Evolutionary conservation across 202 grass and related monocot genomes (phyloP).

Genomic region (Eragrostis tef): DNA sequence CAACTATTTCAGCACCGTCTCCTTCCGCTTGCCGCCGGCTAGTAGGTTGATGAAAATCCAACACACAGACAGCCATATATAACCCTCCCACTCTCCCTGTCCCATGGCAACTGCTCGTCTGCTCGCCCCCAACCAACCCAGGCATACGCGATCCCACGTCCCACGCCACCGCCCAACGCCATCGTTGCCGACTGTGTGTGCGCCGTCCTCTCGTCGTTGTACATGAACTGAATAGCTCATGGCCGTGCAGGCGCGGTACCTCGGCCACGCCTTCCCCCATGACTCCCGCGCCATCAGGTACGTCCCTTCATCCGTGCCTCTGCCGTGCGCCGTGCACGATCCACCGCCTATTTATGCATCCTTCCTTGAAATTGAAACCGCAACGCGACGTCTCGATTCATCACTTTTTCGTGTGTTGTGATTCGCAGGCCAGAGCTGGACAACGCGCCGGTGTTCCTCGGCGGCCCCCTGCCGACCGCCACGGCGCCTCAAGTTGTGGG

Average conservation of each 20-base stretch:
- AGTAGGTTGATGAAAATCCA: not conserved
- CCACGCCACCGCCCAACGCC: constrained; percentile 16
- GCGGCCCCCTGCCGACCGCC: constrained; percentile 1
- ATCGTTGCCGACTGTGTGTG: not conserved
- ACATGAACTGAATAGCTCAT: constrained; percentile 5
- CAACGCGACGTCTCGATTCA: not conserved
- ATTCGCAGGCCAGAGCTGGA: constrained; percentile 17
- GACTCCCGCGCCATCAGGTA: constrained; percentile 52
- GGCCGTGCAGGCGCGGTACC: constrained; percentile 64
- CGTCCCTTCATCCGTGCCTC: not conserved
- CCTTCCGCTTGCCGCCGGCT: not conserved
- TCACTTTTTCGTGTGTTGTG: not conserved
- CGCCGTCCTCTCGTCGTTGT: not conserved
- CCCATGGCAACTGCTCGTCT: not conserved
- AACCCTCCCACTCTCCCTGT: not conserved
- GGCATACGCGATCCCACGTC: constrained; percentile 1
- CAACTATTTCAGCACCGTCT: not conserved
- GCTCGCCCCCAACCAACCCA: too few species aligned
- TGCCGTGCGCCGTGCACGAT: not conserved
- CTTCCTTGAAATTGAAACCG: not conserved
- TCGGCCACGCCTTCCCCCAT: constrained; percentile 49
- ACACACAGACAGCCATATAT: constrained; percentile 9
- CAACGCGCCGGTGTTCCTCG: constrained; percentile 2
- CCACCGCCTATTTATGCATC: constrained; percentile 26
- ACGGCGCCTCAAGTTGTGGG: not conserved